Evolutionary conservation across 2,329 filamentous ascomycete species (phyloP).

Genomic region (Scedosporium dehoogii): DNA sequence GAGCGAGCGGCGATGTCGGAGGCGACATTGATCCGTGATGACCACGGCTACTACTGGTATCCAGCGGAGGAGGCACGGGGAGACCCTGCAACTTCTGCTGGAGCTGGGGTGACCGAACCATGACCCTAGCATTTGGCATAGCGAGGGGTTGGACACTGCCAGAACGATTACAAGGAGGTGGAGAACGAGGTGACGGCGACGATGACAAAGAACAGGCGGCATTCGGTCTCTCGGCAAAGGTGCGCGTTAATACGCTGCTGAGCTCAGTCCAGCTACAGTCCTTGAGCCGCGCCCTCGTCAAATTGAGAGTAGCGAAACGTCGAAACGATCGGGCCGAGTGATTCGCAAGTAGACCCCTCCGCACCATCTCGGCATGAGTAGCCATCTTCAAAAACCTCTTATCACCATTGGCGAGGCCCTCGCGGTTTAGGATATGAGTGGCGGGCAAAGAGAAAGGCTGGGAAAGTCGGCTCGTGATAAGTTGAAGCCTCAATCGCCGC

Average conservation of each 20-base stretch:
- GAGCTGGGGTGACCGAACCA: conserved; percentile 24
- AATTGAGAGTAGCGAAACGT: conserved; percentile 57
- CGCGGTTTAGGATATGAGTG: conserved; percentile 58
- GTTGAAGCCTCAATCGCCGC: conserved; percentile 48
- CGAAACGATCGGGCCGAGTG: conserved; percentile 43
- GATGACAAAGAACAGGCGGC: background rate
- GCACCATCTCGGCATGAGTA: conserved; percentile 26
- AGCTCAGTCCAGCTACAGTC: conserved; percentile 3
- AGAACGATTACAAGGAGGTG: background rate
- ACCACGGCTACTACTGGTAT: background rate
- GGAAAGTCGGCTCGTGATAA: conserved; percentile 62
- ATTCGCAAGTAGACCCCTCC: conserved; percentile 14
- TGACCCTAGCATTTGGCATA: background rate
- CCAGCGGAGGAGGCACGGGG: background rate
- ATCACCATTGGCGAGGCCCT: conserved; percentile 31
- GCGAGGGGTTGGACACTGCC: background rate
- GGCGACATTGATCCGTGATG: background rate
- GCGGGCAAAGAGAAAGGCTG: conserved; percentile 59
- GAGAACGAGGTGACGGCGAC: background rate
- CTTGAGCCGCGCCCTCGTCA: conserved; percentile 23
- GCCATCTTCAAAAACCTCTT: conserved; percentile 40
- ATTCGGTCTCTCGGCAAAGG: background rate
- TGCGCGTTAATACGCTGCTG: background rate
- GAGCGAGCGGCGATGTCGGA: conserved; percentile 1
- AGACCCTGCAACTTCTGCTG: conserved; percentile 14